These are phyloP conservation scores for Fusarium udum DNA, from an alignment of 2,329 filamentous ascomycete genomes.

Conservation along the genomic window DNA sequence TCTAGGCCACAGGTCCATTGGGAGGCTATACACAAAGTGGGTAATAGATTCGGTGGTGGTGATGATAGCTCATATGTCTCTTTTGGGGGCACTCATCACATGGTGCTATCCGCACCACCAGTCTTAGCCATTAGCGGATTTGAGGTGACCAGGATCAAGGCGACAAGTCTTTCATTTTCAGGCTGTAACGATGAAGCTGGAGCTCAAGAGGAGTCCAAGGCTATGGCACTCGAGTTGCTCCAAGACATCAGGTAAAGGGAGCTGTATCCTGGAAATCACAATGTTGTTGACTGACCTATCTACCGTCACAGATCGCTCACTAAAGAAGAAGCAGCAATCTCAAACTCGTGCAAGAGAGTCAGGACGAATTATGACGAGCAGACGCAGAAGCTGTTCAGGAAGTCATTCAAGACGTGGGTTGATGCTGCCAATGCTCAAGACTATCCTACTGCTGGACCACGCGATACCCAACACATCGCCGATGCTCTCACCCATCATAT, in stretches of 20 bases:
- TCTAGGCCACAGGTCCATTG: fast-evolving
- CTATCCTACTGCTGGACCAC: neutral
- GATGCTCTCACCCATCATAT: neutral
- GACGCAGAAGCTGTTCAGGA: neutral
- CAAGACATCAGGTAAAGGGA: neutral
- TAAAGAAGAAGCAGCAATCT: neutral
- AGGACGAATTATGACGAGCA: neutral
- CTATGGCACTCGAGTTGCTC: neutral
- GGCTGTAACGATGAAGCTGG: fast-evolving
- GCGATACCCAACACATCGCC: too few relatives aligned
- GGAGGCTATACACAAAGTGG: neutral
- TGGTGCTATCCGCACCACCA: neutral
- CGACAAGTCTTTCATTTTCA: neutral
- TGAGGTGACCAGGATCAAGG: neutral
- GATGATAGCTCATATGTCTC: neutral
- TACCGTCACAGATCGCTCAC: fast-evolving
- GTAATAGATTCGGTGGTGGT: neutral
- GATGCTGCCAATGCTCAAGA: neutral
- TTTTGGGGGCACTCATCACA: neutral
- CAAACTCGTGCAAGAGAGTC: fast-evolving
- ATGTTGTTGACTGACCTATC: neutral
- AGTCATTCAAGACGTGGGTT: neutral
- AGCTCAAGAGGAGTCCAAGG: neutral
- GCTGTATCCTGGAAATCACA: fast-evolving
- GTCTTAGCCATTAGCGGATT: neutral